Evolutionary conservation across 352 stramenopile genomes (phyloP).

Genomic region (Thalassiosira hispida): DNA sequence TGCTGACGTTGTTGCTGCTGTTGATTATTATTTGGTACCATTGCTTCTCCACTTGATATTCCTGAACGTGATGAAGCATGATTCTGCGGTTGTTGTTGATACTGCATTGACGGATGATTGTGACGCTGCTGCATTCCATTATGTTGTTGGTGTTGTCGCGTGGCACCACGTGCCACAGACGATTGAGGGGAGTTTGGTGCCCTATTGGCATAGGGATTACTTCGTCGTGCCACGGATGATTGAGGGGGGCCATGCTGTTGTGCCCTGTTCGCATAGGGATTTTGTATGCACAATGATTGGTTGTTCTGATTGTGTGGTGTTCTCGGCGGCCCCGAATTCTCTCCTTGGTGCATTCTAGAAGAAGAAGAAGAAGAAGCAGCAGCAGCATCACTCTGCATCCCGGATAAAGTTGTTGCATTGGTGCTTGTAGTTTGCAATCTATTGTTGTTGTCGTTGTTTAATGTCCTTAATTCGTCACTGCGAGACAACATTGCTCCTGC

Average conservation of each 20-base stretch:
- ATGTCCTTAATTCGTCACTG: too few species aligned
- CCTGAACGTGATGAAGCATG: not conserved
- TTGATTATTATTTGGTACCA: constrained; percentile 1
- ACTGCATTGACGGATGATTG: not conserved
- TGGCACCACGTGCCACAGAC: not conserved
- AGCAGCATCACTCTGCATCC: too few species aligned
- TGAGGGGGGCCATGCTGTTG: too few species aligned
- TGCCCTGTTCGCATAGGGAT: not conserved
- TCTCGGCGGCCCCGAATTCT: not conserved
- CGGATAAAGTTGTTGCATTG: too few species aligned
- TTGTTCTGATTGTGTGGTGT: not conserved
- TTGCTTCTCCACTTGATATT: not conserved
- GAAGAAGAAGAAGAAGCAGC: too few species aligned
- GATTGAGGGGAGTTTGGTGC: too few species aligned
- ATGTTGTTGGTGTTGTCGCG: not conserved
- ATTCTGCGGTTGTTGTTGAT: not conserved
- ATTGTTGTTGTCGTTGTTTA: too few species aligned
- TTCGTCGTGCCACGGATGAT: too few species aligned
- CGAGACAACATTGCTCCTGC: not conserved
- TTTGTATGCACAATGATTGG: not conserved
- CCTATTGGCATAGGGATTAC: not conserved
- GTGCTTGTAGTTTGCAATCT: too few species aligned
- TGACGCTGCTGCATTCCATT: not conserved
- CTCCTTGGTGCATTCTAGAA: too few species aligned
- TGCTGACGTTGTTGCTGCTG: constrained; percentile 17